Evolutionary conservation across 2,329 filamentous ascomycete species (phyloP).

Genomic region (Aspergillus japonicus): DNA sequence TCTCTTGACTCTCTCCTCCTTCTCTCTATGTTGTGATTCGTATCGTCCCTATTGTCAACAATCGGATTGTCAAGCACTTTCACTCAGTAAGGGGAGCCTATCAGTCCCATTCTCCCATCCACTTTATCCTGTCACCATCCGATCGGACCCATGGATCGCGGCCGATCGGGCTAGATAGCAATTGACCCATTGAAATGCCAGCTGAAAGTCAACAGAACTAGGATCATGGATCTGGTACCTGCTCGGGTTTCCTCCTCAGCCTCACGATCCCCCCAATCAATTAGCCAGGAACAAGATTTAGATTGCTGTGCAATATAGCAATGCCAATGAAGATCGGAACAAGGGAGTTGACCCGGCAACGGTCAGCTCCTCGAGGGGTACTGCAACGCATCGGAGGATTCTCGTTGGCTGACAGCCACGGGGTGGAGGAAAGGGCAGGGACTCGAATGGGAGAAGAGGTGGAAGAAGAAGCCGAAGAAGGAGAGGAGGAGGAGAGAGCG

Average conservation of each 20-base stretch:
- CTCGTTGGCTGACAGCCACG: conserved; percentile 1
- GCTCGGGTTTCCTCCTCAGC: conserved; percentile 1
- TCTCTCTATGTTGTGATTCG: too few species aligned
- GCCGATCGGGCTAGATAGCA: neutral
- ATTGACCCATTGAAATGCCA: conserved; percentile 1
- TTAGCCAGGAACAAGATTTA: conserved; percentile 10
- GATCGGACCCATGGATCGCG: conserved; percentile 7
- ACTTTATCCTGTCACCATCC: neutral
- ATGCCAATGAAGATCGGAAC: conserved; percentile 10
- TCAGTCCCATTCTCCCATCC: neutral
- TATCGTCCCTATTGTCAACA: too few species aligned
- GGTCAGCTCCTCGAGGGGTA: neutral
- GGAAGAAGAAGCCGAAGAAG: neutral
- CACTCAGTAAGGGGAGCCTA: neutral
- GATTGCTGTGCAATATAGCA: neutral
- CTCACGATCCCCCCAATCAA: conserved; percentile 13
- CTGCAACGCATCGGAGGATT: neutral
- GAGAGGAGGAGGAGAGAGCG: neutral
- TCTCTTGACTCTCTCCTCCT: neutral
- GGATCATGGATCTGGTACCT: neutral
- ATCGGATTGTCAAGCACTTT: too few species aligned
- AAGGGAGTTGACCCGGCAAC: conserved; percentile 27
- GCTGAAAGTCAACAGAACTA: neutral
- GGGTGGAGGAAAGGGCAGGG: neutral
- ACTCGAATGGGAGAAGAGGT: neutral